phyloP scores from a whole-genome alignment of 495 filamentous ascomycete genomes.

The Aspergillus leporis region DNA sequence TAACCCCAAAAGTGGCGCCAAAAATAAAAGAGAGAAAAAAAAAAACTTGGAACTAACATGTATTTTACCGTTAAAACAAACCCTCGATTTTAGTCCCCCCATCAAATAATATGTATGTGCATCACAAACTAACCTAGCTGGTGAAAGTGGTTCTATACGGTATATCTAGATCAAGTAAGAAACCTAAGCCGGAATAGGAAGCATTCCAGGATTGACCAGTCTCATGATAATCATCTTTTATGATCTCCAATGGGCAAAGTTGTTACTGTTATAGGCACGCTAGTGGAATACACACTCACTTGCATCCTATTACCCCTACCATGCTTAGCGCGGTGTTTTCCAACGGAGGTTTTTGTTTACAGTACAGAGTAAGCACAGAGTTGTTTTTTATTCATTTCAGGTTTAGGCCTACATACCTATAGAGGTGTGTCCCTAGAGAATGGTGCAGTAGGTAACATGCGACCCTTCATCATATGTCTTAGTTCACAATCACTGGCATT shows the following conservation, averaged over 20 bases:
- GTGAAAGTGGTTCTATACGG: neutral
- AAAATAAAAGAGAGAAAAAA: neutral
- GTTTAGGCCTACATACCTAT: neutral
- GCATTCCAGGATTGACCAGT: slow-evolving; percentile 15
- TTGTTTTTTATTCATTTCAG: neutral
- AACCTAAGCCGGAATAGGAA: neutral
- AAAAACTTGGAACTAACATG: too few species aligned
- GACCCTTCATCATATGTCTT: neutral
- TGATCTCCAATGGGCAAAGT: slow-evolving; percentile 11
- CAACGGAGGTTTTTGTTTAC: neutral
- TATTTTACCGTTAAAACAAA: too few species aligned
- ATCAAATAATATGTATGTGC: too few species aligned
- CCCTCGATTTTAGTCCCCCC: too few species aligned
- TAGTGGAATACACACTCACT: slow-evolving; percentile 6
- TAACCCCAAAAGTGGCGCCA: neutral
- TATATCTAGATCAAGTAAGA: neutral
- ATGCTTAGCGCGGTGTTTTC: neutral
- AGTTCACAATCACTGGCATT: neutral
- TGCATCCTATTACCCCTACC: neutral
- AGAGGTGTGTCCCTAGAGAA: neutral
- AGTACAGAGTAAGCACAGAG: neutral
- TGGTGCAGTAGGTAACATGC: neutral
- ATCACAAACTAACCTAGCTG: too few species aligned
- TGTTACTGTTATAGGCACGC: neutral
- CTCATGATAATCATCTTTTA: slow-evolving; percentile 18